Conservation (phyloP, 768 basidiomycete genomes). For the Holtermanniella nyarrowii region DNA sequence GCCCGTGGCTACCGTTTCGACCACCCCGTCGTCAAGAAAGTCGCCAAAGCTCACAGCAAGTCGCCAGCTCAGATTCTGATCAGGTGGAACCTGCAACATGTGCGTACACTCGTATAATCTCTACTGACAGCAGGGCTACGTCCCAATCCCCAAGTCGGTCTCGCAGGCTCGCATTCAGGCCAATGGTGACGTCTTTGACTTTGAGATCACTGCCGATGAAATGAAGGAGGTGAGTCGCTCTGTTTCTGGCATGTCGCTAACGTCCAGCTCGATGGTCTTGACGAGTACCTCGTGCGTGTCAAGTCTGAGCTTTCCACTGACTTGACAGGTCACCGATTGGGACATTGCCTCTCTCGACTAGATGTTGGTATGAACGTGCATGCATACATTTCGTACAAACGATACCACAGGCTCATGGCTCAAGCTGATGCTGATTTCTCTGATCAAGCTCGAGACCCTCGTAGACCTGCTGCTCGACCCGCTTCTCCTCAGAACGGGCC, state of each 20-base stretch:
- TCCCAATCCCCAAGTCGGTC: slow-evolving; percentile 47
- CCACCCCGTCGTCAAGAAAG: slow-evolving; percentile 47
- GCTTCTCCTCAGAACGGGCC: background rate
- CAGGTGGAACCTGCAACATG: slow-evolving; percentile 80
- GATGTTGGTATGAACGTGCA: background rate
- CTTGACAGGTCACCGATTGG: slow-evolving; percentile 38
- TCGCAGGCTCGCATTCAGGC: slow-evolving; percentile 42
- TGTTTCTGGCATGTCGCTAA: background rate
- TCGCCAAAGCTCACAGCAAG: slow-evolving; percentile 52
- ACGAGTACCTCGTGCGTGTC: slow-evolving; percentile 37
- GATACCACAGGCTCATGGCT: background rate
- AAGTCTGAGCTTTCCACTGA: background rate
- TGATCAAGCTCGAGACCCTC: no score
- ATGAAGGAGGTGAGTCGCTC: slow-evolving; percentile 39
- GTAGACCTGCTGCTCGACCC: background rate
- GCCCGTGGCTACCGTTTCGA: slow-evolving; percentile 58
- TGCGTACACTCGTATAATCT: slow-evolving; percentile 11
- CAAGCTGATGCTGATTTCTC: no score
- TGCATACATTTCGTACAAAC: slow-evolving; percentile 3
- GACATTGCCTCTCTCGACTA: slow-evolving; percentile 40
- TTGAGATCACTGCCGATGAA: slow-evolving; percentile 43
- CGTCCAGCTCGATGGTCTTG: slow-evolving; percentile 33
- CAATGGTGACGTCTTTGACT: slow-evolving; percentile 46
- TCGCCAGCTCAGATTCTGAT: slow-evolving; percentile 57
- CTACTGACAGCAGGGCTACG: slow-evolving; percentile 32